Conservation (phyloP, 306 rosid genomes). For the Rosa rugosa region DNA sequence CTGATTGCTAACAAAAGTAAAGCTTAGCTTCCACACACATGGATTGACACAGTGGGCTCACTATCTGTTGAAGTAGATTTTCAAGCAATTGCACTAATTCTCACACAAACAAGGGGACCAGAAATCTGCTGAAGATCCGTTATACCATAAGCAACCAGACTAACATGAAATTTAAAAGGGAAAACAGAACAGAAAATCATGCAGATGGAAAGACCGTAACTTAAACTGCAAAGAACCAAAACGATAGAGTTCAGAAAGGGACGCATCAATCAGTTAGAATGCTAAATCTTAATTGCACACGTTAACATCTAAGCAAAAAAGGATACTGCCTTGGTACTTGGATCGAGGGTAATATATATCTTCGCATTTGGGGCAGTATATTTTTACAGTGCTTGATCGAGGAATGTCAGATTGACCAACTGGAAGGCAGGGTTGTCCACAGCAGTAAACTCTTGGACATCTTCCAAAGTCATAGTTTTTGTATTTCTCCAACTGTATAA, state of each 20-base stretch:
- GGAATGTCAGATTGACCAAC: slow-evolving; percentile 98
- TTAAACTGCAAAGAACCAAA: background rate
- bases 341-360: slow-evolving; percentile 97
- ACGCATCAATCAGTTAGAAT: background rate
- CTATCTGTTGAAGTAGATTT: background rate
- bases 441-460: slow-evolving; percentile 97
- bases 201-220: slow-evolving; percentile 7
- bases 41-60: background rate
- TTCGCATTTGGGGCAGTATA: slow-evolving; percentile 96
- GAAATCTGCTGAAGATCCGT: slow-evolving; percentile 2
- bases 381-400: slow-evolving; percentile 93
- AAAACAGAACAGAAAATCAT: slow-evolving; percentile 1
- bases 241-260: background rate
- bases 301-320: slow-evolving; percentile 25
- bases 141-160: background rate
- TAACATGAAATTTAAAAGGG: background rate
- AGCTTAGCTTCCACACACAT: background rate
- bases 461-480: slow-evolving; percentile 95
- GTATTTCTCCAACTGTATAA: slow-evolving; percentile 80
- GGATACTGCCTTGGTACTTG: slow-evolving; percentile 99
- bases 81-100: slow-evolving; percentile 2
- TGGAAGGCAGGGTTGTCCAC: slow-evolving; percentile 99
- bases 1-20: background rate
- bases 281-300: slow-evolving; percentile 1
- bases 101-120: background rate